Evolutionary conservation across 2,329 filamentous ascomycete species (phyloP), one percentile per base, ranked within the genome.

Genomic region (Fusarium verticillioides): DNA sequence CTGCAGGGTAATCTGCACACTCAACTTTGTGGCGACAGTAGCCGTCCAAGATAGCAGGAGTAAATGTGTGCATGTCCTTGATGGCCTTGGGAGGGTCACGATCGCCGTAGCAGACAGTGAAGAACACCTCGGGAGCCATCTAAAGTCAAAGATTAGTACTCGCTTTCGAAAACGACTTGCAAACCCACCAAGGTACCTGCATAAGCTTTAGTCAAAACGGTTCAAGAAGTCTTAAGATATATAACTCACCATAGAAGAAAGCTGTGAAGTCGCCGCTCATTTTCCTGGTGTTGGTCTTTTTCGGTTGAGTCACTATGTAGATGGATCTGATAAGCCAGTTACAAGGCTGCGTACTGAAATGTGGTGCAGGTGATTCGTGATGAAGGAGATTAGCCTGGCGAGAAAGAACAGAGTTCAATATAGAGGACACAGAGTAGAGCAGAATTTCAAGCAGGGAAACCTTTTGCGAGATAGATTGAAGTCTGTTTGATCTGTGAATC

Each of bases 101-200:
- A 13, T 83, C 83, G 74, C 91, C 89, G 83, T 95, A 94, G 82
- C 94, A 94, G 47, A 97, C 95, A 39, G 93, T 92, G 83, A 93
- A 92, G 76, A 98, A 94, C 77, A 98, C 91, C 78, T 93, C 90
- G 0, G 93, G 90, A n/a, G 92, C 93, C 95, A 98, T 98, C 84
- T 85, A 52, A 11, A 40, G 23, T 12, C 34, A 59, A 69, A 78
- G 67, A 81, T 80, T 60, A 79, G 68, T n/a, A 26, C 47, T 3
- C 13, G 15, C 8, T 32, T 40, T 32, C 15, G 21, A 37, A 12
- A 42, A 37, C 43, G n/a, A 49, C 46, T 12, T 13, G 37, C 21
- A 13, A 50, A 47, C 73, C 44, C 78, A 84, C 82, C 78, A 84
- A 72, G 36, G 82, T 84, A 65, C 82, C 83, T 75, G 13, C 15